Percentiles rank a stretch among this genome's conserved stretches.
Conservation (phyloP, 2,329 filamentous ascomycete genomes). For the Alternaria infectoria region DNA sequence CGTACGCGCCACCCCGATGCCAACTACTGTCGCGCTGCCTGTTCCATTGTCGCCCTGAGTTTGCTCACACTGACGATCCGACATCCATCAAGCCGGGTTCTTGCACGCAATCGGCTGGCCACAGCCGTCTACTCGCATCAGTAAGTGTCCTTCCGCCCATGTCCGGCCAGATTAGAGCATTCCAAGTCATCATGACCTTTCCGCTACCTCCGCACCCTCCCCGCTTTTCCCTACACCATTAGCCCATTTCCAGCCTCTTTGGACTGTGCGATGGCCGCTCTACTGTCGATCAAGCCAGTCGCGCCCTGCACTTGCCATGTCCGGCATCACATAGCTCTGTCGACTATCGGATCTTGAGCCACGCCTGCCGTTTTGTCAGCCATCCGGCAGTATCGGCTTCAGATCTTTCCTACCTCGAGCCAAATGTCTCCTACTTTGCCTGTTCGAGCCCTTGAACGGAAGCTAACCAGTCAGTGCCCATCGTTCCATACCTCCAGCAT, state of each 20-base stretch:
- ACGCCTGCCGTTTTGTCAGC: conserved; percentile 6
- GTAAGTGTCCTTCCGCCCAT: conserved; percentile 27
- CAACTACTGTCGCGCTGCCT: not conserved
- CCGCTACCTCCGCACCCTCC: conserved; percentile 30
- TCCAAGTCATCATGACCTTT: conserved; percentile 30
- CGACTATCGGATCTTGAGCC: conserved; percentile 1
- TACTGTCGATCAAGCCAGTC: not conserved
- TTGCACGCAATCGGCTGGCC: conserved; percentile 1
- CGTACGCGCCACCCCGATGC: conserved; percentile 10
- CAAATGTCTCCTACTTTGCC: conserved; percentile 8
- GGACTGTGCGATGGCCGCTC: not conserved
- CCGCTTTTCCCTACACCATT: conserved; percentile 18
- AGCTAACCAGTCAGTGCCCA: conserved; percentile 45
- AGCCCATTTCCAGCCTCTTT: conserved; percentile 11
- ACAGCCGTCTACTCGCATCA: conserved; percentile 12
- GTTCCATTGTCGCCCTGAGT: not conserved
- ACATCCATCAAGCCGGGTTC: not conserved
- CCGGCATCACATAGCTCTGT: conserved; percentile 10
- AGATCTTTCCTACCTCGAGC: conserved; percentile 3
- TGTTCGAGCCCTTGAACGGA: conserved; percentile 16
- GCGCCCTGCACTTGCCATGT: conserved; percentile 22
- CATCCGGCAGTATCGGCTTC: conserved; percentile 34
- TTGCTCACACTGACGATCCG: not conserved
- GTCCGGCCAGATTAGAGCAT: conserved; percentile 24
- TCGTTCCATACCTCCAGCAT: conserved; percentile 44